Conservation (phyloP, 2,329 filamentous ascomycete genomes). For the Colletotrichum coccodes region DNA sequence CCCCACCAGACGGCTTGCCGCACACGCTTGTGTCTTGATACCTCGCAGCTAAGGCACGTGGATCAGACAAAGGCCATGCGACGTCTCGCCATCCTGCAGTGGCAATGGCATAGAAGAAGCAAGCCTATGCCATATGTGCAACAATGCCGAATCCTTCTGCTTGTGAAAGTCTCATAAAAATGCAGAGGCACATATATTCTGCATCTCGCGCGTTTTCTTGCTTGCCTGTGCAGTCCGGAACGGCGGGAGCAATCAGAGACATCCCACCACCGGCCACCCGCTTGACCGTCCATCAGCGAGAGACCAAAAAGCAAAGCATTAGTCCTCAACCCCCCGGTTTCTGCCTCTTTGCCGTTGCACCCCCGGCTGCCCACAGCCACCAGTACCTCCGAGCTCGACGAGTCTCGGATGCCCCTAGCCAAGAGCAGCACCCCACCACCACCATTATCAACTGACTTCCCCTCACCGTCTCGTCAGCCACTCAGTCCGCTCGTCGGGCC, state of each 20-base stretch:
- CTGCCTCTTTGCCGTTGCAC: constrained; percentile 15
- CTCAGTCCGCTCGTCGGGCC: constrained; percentile 24
- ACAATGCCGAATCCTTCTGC: background rate
- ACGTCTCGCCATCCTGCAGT: constrained; percentile 5
- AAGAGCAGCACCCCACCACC: constrained; percentile 28
- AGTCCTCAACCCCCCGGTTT: constrained; percentile 3
- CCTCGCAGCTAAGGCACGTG: constrained; percentile 1
- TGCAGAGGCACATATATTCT: background rate
- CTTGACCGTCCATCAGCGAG: constrained; percentile 9
- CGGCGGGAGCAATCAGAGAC: constrained; percentile 21
- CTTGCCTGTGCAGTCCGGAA: background rate
- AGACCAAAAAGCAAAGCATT: background rate
- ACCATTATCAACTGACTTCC: constrained; percentile 33
- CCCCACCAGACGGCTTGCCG: constrained; percentile 1
- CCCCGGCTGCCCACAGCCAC: constrained; percentile 14
- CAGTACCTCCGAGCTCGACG: constrained; percentile 30
- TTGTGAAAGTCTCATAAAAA: background rate
- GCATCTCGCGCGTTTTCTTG: constrained; percentile 7
- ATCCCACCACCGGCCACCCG: constrained; percentile 18
- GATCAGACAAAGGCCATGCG: constrained; percentile 10
- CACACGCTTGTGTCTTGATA: constrained; percentile 12
- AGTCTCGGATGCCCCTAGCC: constrained; percentile 21
- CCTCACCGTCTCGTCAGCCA: constrained; percentile 30
- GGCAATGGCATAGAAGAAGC: background rate
- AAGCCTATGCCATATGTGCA: background rate